Conservation (phyloP, 2,329 filamentous ascomycete species). For the Neofusicoccum kwambonambiense region DNA sequence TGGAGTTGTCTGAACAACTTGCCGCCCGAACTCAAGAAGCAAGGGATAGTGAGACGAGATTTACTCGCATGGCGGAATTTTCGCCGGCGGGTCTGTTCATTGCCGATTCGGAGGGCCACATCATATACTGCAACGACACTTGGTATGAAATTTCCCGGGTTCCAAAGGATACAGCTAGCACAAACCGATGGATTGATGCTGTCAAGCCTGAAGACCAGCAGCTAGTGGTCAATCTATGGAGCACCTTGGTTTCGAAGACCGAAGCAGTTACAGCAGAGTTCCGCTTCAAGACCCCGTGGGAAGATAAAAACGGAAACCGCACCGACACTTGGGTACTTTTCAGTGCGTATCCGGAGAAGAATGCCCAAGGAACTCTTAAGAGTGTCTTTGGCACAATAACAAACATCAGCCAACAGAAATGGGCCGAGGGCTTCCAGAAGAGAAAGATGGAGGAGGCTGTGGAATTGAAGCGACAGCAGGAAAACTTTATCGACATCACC, state of each 20-base stretch:
- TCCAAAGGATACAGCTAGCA: slow-evolving; percentile 56
- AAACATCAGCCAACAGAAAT: slow-evolving; percentile 83
- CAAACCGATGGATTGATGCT: slow-evolving; percentile 70
- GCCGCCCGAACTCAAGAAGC: slow-evolving; percentile 60
- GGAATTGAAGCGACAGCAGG: slow-evolving; percentile 76
- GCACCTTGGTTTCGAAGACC: slow-evolving; percentile 59
- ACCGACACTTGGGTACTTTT: slow-evolving; percentile 75
- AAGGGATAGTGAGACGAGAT: slow-evolving; percentile 68
- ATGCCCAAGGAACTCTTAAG: slow-evolving; percentile 63
- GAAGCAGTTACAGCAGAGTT: slow-evolving; percentile 70
- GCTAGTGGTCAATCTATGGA: slow-evolving; percentile 61
- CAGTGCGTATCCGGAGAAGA: slow-evolving; percentile 72
- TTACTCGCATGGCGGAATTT: slow-evolving; percentile 81
- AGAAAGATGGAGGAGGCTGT: slow-evolving; percentile 76
- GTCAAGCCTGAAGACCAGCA: slow-evolving; percentile 66
- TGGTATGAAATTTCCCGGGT: slow-evolving; percentile 69
- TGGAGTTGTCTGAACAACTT: slow-evolving; percentile 74
- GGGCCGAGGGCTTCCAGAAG: slow-evolving; percentile 77
- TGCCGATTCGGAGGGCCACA: slow-evolving; percentile 66
- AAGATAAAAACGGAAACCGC: slow-evolving; percentile 57
- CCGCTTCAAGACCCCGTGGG: slow-evolving; percentile 68
- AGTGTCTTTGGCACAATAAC: slow-evolving; percentile 79
- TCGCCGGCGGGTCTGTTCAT: slow-evolving; percentile 85
- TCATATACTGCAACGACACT: slow-evolving; percentile 80
- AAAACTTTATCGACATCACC: slow-evolving; percentile 79